phyloP scores from a whole-genome alignment of 805 yeast genomes.

The Kodamaea nitidulidarum region DNA sequence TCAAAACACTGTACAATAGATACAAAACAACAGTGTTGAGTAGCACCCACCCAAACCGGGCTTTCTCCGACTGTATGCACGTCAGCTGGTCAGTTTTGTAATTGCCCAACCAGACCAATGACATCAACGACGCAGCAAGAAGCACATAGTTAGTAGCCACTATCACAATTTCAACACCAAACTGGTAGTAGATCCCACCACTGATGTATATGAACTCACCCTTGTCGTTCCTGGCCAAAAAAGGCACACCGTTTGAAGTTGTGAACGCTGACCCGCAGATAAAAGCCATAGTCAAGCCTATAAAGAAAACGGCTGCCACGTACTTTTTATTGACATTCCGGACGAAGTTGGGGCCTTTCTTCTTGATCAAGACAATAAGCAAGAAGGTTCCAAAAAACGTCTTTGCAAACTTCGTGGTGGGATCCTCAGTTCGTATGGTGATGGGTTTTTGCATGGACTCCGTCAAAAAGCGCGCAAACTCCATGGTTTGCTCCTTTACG shows the following conservation, averaged over 20 bases:
- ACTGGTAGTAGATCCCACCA: slow-evolving; percentile 65
- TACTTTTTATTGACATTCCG: slow-evolving; percentile 19
- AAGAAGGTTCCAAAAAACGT: slow-evolving; percentile 46
- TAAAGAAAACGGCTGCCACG: slow-evolving; percentile 28
- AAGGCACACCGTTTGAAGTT: slow-evolving; percentile 56
- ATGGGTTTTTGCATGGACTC: slow-evolving; percentile 42
- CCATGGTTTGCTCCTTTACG: slow-evolving; percentile 36
- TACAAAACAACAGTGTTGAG: slow-evolving; percentile 22
- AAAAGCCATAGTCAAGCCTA: slow-evolving; percentile 41
- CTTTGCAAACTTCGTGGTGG: slow-evolving; percentile 36
- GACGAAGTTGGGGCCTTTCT: slow-evolving; percentile 34
- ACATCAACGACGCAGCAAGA: slow-evolving; percentile 40
- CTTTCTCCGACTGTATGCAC: slow-evolving; percentile 16
- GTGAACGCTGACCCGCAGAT: slow-evolving; percentile 66
- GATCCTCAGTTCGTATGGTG: slow-evolving; percentile 38
- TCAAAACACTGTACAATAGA: slow-evolving; percentile 42
- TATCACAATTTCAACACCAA: slow-evolving; percentile 62
- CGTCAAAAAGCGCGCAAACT: slow-evolving; percentile 53
- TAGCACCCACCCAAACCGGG: slow-evolving; percentile 17
- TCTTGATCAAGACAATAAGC: slow-evolving; percentile 46
- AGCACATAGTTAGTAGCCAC: slow-evolving; percentile 48
- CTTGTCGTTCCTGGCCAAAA: slow-evolving; percentile 50
- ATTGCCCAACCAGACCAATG: slow-evolving; percentile 36
- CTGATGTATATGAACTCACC: slow-evolving; percentile 54
- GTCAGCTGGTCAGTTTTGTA: slow-evolving; percentile 22